Base-by-base conservation (phyloP, 208 protist genomes). In the Trypanosoma cruzi region DNA sequence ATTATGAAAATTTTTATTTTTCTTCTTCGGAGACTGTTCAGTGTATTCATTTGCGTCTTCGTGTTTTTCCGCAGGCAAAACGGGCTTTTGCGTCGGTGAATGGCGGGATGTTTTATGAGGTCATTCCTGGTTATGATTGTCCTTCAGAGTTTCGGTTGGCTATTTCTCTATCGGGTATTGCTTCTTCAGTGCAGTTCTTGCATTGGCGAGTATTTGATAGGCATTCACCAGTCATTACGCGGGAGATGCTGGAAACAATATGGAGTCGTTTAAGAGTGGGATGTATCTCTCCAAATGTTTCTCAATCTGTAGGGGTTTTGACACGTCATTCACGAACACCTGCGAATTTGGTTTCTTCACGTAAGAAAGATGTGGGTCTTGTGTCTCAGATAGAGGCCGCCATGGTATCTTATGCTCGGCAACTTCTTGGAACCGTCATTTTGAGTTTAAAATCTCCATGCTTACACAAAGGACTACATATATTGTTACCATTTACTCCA, bases 391-490 rank as follows among this genome's bases (percentile, higher is more conserved):
- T 93, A 75, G 80, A 84, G 50, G 73, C 74, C 20, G 78, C 88
- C n/a, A 88, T 96, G 53, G 80, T 93, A 28, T 82, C 57, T 36
- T 96, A 91, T 75, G 85, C 90, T 26, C 76, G 87, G 24, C 71
- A 93, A 56, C 78, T 96, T 29, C 69, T 96, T 5, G 85, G 89
- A 42, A 85, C 81, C 69, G 75, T 81, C 31, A 71, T 76, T 50
- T 14, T 66, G 42, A 62, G 14, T 52, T 65, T 36, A 16, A 71
- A 59, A 6, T 76, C 80, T 0, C 57, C 74, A 24, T 71, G 70
- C 4, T 77, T 77, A 0, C 61, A 86, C 44, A 61, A 70, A 29
- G 54, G 70, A 53, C 69, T 91, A 34, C 88, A 87, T 29, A 44
- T 63, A 16, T 76, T 85, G 11, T 77, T 96, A 24, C 81, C 90